Evolutionary conservation across 352 stramenopile species (phyloP).

Genomic region (Discostella stelligera): DNA sequence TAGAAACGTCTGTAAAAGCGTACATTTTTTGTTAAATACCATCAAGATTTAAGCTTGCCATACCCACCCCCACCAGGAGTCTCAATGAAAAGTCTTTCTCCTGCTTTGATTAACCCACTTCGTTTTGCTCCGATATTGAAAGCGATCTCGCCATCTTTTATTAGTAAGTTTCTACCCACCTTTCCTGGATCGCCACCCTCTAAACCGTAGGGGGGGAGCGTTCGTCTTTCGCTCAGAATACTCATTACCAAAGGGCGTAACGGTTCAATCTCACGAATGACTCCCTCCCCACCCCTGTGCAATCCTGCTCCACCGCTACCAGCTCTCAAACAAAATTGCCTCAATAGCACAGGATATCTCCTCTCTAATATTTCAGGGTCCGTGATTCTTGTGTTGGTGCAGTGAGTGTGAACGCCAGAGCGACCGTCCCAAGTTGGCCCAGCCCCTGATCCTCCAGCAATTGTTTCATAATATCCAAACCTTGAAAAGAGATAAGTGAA

Average conservation of each 20-base stretch:
- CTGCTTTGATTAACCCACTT: constrained; percentile 89
- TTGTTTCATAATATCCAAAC: constrained; percentile 99
- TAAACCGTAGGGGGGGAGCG: constrained; percentile 93
- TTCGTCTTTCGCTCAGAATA: constrained; percentile 95
- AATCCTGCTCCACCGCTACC: constrained; percentile 87
- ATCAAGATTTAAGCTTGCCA: constrained; percentile 51
- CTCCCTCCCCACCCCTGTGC: constrained; percentile 92
- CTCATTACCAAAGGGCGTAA: constrained; percentile 92
- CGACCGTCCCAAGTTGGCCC: constrained; percentile 94
- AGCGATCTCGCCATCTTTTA: constrained; percentile 61
- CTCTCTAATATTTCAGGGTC: constrained; percentile 99
- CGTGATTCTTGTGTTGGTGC: constrained; percentile 99
- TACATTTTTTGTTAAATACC: neutral
- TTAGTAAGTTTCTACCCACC: constrained; percentile 92
- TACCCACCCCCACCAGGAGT: constrained; percentile 96
- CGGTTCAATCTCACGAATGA: constrained; percentile 95
- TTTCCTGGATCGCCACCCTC: constrained; percentile 88
- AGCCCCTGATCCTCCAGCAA: constrained; percentile 95
- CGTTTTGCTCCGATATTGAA: constrained; percentile 92
- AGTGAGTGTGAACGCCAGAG: constrained; percentile 98
- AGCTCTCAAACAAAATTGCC: constrained; percentile 71
- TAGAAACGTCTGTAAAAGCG: neutral
- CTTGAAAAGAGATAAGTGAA: constrained; percentile 12
- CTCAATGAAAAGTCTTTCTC: constrained; percentile 93
- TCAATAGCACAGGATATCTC: constrained; percentile 85